Conservation (phyloP, 208 protist species). For the Blechomonas ayalai region DNA sequence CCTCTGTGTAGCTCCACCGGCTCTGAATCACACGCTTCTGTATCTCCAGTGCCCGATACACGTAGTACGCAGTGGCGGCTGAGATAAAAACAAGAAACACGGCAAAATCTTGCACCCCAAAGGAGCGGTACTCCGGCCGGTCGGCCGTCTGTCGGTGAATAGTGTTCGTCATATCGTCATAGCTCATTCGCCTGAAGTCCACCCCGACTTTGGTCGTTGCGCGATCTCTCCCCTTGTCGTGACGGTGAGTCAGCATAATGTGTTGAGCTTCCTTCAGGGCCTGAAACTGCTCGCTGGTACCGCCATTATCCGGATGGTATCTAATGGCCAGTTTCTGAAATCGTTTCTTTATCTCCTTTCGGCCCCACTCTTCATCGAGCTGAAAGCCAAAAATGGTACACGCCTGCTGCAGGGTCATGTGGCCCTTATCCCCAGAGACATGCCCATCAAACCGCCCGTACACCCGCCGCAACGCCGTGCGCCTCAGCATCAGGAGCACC, state of each 20-base stretch:
- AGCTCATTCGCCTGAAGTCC: constrained; percentile 74
- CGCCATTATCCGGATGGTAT: constrained; percentile 81
- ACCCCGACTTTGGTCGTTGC: constrained; percentile 26
- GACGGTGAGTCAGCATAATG: constrained; percentile 67
- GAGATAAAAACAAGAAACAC: constrained; percentile 48
- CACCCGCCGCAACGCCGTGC: constrained; percentile 11
- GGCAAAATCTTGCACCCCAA: constrained; percentile 51
- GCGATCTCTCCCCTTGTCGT: constrained; percentile 44
- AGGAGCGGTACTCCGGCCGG: constrained; percentile 61
- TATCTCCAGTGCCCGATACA: constrained; percentile 52
- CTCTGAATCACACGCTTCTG: constrained; percentile 55
- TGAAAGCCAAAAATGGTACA: constrained; percentile 87
- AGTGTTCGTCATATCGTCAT: constrained; percentile 71
- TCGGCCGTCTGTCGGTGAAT: constrained; percentile 76
- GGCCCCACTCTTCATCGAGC: constrained; percentile 59
- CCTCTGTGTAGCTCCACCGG: constrained; percentile 76
- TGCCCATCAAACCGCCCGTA: constrained; percentile 38
- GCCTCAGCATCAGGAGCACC: constrained; percentile 11
- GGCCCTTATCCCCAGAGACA: constrained; percentile 70
- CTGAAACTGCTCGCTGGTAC: constrained; percentile 74
- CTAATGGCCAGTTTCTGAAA: constrained; percentile 70
- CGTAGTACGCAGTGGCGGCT: constrained; percentile 38
- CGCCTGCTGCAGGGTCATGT: constrained; percentile 81
- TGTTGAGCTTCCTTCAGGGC: constrained; percentile 81
- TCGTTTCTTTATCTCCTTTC: constrained; percentile 69